Base-by-base conservation (phyloP, 169 alveolate species). In the Plasmodium vinckei region DNA sequence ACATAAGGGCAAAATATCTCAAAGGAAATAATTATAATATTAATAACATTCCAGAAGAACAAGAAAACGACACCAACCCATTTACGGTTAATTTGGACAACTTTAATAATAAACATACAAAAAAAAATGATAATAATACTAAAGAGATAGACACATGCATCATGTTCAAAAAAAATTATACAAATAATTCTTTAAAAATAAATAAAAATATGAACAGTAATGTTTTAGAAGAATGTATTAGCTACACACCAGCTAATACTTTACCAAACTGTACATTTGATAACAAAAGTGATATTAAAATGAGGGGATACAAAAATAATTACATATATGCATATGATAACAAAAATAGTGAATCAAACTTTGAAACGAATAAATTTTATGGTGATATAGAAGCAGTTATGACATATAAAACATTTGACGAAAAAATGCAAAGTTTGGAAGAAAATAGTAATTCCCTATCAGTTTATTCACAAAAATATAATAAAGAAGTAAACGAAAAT, bases 1-100 rank as follows among this genome's bases (percentile, higher is more conserved):
- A 82, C 57, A 15, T 82, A 82, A 82, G 54, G 57, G 67, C 84
- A 5, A 82, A 82, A 82, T 82, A 59, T 33, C 44, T 10, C 57
- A 53, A 23, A 44, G 72, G 44, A 67, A 54, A 57, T 67, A 60
- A 51, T 67, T 65, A 51, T 13, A 51, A 82, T 82, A 47, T 33
- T 33, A 33, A 33, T 4, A 33, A 33, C 42, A 33, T 33, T 33
- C 0, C 59, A 82, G 23, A 25, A 19, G 47, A 79, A 33, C 56
- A 57, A 46, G 27, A 51, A 71, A 9, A 69, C 61, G 27, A 57
- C 27, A 44, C 12, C 9, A 57, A 57, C 4, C 4, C n/a, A 15
- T 5, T 57, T 27, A 65, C 27, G 56, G 2, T n/a, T 10, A 33
- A 65, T 65, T 61, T 61, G n/a, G 25, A 23, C 44, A 61, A 23